A percentile compares a stretch with the other conserved stretches of the same genome.
Evolutionary conservation across 495 filamentous ascomycete species (phyloP).

Genomic region (Daldinia childiae): DNA sequence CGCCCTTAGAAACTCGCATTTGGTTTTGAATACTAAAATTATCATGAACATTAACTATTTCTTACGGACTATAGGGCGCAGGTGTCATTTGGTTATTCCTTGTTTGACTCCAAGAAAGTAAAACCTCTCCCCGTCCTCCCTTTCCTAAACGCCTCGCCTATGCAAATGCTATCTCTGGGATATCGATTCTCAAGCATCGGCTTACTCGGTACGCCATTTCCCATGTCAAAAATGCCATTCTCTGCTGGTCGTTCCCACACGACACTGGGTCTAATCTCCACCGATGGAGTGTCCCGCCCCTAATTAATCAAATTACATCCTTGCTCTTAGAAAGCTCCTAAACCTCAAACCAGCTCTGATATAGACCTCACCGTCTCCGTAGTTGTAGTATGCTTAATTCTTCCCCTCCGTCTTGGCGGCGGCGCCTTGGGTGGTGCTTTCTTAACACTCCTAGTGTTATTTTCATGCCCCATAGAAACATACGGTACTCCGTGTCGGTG

Average conservation of each 20-base stretch:
- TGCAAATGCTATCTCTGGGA: slow-evolving; percentile 39
- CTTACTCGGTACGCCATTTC: slow-evolving; percentile 29
- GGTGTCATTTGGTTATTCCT: background rate
- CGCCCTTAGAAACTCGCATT: background rate
- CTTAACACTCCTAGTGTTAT: slow-evolving; percentile 48
- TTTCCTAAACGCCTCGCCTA: slow-evolving; percentile 41
- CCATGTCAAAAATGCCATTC: slow-evolving; percentile 25
- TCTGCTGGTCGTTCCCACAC: slow-evolving; percentile 12
- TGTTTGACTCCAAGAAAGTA: slow-evolving; percentile 10
- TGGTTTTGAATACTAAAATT: background rate
- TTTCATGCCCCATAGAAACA: slow-evolving; percentile 43
- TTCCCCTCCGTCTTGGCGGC: slow-evolving; percentile 59
- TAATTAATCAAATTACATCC: slow-evolving; percentile 23
- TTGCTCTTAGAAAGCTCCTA: background rate
- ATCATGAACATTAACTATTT: slow-evolving; percentile 4
- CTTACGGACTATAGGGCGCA: background rate
- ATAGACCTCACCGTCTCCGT: slow-evolving; percentile 36
- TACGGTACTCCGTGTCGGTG: slow-evolving; percentile 59
- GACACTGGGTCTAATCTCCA: slow-evolving; percentile 15
- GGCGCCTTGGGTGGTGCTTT: slow-evolving; percentile 65
- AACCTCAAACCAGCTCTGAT: slow-evolving; percentile 34
- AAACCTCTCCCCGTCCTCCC: background rate
- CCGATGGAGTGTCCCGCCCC: slow-evolving; percentile 8
- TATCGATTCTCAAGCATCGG: slow-evolving; percentile 27
- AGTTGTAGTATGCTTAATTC: slow-evolving; percentile 46